Evolutionary conservation across 164 flowering plant genomes (phyloP), one percentile per base, ranked within the genome.

Genomic region (Vitis riparia): DNA sequence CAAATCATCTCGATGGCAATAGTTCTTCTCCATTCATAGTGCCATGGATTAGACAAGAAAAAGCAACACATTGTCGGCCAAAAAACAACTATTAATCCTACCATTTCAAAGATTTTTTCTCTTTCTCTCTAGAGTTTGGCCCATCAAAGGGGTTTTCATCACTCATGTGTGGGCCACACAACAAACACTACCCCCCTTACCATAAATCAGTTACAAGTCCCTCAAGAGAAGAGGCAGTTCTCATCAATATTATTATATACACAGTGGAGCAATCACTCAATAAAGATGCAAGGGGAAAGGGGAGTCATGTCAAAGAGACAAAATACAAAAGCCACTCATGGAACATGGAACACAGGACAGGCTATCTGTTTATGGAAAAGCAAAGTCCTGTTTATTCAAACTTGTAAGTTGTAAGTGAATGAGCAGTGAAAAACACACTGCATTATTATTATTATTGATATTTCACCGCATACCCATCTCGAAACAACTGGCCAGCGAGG

Each of bases 21-120:
- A 56, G 62, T 62, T 44, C 65, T 58, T 15, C 61, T 51, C 70
- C 66, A 60, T 72, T 53, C 49, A 61, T 60, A n/a, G 66, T 61
- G 70, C 55, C 68, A 51, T 61, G 32, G 75, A 73, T 67, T 67
- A 27, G 71, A 62, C 70, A 13, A 53, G 29, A 17, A 48, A 67
- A 73, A 62, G 66, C 67, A 15, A 55, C 11, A 13, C 13, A 10
- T 8, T 72, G 75, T 72, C 70, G 75, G 75, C 75, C 75, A 67
- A 58, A 67, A 56, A 51, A 67, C 44, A 37, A 37, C 55, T 29
- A 59, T 44, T 15, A 23, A 55, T 58, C 27, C 63, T 30, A 63
- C 66, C 19, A 44, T 63, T 52, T 48, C 51, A 63, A 63, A 48
- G 66, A 32, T 32, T 61, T 61, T 53, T 53, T 53, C 29, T 5